Base-by-base conservation (phyloP, 257 asterid genomes). In the Ilex asprella region DNA sequence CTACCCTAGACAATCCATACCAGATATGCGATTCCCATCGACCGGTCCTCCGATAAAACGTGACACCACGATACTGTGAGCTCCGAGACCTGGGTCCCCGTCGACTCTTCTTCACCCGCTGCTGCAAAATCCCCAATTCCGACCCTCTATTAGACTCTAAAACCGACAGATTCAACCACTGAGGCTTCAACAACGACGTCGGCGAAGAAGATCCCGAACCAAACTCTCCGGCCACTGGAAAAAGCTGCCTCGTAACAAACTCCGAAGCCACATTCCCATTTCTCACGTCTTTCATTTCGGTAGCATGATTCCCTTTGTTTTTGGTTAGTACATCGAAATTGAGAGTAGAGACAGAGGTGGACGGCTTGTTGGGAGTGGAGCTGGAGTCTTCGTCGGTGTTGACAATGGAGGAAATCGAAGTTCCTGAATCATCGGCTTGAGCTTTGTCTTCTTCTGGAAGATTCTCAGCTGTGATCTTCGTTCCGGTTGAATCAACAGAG, bases 21-120 rank as follows among this genome's bases (percentile, higher is more conserved):
- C 98, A 91, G 83, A 91, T 91, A 67, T 91, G 96, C 7, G 98
- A 91, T 75, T 91, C 98, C 98, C 98, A 91, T 84, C 98, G 79
- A 30, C 98, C 98, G 58, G 96, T 88, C 68, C 98, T 79, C 58
- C 96, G 86, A 71, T 91, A 91, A 75, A 91, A 91, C 68, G 98
- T 91, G 60, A 91, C 96, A 12, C 98, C 98, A n/a, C 96, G 87
- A 66, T 88, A 91, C 74, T 91, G 98, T 6, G 98, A 91, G 79
- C 96, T 88, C 70, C 94, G 83, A 7, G 98, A 88, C 77, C 98
- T 82, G 62, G 98, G 96, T 59, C 98, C 98, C 44, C 98, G 93
- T 73, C 98, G 70, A 62, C 95, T 88, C 87, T 91, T 91, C 92
- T 88, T 86, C 57, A 73, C 82, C 61, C 62, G 77, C 55, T 29